Conservation (phyloP, 129 eudicot genomes). For the Dittrichia graveolens region DNA sequence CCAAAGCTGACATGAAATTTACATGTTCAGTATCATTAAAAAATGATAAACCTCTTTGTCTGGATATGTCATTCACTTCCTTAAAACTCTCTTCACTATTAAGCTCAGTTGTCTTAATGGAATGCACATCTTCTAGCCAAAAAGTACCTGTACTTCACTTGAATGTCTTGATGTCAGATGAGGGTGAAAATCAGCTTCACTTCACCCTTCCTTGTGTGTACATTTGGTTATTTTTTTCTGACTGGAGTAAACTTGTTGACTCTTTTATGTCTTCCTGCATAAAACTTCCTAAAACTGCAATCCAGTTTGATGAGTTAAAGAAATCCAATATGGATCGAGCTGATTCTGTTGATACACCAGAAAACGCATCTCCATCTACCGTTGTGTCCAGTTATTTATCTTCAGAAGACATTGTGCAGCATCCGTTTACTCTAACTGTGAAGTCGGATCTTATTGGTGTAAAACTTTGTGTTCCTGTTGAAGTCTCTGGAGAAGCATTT, state of each 20-base stretch:
- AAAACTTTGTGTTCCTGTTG: conserved; percentile 59
- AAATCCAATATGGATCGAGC: conserved; percentile 26
- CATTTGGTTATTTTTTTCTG: conserved; percentile 66
- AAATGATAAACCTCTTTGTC: conserved; percentile 37
- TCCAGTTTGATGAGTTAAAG: conserved; percentile 21
- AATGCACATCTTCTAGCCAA: conserved; percentile 50
- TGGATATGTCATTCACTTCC: conserved; percentile 55
- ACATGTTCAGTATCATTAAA: conserved; percentile 49
- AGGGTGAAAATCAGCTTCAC: conserved; percentile 44
- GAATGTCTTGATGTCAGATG: conserved; percentile 31
- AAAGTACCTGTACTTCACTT: conserved; percentile 49
- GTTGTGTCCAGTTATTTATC: conserved; percentile 32
- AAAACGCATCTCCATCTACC: conserved; percentile 32
- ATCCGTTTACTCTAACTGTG: conserved; percentile 31
- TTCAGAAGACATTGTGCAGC: conserved; percentile 30
- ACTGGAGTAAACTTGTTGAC: conserved; percentile 70
- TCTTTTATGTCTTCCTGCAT: conserved; percentile 29
- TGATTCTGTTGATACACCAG: conserved; percentile 38
- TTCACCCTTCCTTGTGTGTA: conserved; percentile 64
- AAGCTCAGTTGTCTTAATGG: conserved; percentile 57
- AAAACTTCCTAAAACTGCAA: conserved; percentile 27
- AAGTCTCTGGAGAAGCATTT: conserved; percentile 44
- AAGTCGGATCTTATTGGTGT: conserved; percentile 60
- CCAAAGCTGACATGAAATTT: conserved; percentile 56
- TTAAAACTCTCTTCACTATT: conserved; percentile 51